These are phyloP conservation scores for Acidiella bohemica DNA, from an alignment of 495 filamentous ascomycete genomes.

Conservation along the genomic window DNA sequence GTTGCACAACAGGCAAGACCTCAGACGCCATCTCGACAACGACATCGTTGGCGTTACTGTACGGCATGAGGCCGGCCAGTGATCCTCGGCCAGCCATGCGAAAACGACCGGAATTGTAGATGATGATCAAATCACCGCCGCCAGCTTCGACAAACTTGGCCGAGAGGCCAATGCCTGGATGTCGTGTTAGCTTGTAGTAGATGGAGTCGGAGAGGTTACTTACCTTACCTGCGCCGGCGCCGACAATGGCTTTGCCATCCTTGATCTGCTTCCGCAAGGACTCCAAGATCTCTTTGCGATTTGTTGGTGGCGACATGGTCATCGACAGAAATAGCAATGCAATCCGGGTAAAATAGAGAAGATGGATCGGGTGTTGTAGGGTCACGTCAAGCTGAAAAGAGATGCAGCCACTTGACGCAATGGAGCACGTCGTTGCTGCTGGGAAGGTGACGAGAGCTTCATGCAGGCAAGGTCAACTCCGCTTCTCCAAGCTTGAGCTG, in stretches of 20 bases:
- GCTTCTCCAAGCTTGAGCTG: no score
- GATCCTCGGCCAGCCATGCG: slow-evolving; percentile 61
- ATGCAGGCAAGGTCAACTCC: no score
- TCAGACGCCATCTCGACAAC: slow-evolving; percentile 48
- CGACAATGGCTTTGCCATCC: slow-evolving; percentile 44
- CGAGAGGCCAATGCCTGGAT: slow-evolving; percentile 49
- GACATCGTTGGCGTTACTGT: slow-evolving; percentile 56
- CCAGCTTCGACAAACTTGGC: slow-evolving; percentile 56
- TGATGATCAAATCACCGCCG: slow-evolving; percentile 52
- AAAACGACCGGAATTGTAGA: slow-evolving; percentile 62
- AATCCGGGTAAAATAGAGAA: no score
- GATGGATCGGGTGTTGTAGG: no score
- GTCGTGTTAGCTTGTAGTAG: neutral
- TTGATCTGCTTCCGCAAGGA: slow-evolving; percentile 40
- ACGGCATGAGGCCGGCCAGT: slow-evolving; percentile 58
- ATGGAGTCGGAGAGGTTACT: neutral
- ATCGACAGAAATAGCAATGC: no score
- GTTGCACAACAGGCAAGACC: slow-evolving; percentile 44
- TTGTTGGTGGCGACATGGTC: slow-evolving; percentile 26
- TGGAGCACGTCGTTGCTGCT: no score
- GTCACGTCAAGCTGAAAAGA: no score
- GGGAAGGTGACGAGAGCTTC: no score
- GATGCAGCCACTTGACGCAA: no score
- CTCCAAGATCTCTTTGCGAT: slow-evolving; percentile 42
- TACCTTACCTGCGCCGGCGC: slow-evolving; percentile 47